Evolutionary conservation across 2,329 filamentous ascomycete genomes (phyloP), one percentile per base, ranked within the genome.

Genomic region (Exophiala bonariae): DNA sequence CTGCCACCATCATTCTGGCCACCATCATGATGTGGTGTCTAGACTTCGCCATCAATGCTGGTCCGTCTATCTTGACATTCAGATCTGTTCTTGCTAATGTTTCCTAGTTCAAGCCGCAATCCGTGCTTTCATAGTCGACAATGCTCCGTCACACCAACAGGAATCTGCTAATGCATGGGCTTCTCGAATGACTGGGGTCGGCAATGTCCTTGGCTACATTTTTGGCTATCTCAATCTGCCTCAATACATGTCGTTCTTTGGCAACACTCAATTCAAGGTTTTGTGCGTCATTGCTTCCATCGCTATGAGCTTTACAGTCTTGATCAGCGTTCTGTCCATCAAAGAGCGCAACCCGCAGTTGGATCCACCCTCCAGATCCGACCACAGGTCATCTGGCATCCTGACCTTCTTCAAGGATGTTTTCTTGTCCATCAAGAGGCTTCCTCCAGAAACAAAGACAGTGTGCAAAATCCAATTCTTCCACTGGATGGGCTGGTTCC

Each of bases 401-500:
- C 44, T 92, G 3, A 71, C 82, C 2, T 96, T 97, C 70, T 96
- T 96, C 72, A 78, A 75, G 56, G 81, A 83, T 59, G 83, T 96
- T 2, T 85, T 86, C 64, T 80, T 77, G 39, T 90, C 90, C 0
- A 86, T 96, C 55, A 82, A 79, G 59, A 80, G 83, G 31, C 75
- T 97, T 5, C 91, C 92, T 1, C 84, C 85, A 1, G 89, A 95
- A 67, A 89, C 93, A 55, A 79, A 79, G 53, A 85, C 82, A 54
- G 89, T 96, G 30, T 96, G 91, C 63, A 73, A 83, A 55, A 86
- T 91, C 0, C 87, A 93, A 64, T 82, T 92, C 59, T 91, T 85
- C 51, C 89, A 89, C 4, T 97, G 91, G 91, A 84, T 96, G 47
- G 92, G 89, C 42, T 96, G 92, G 82, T 97, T 96, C 61, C 91